Conservation (phyloP, 2,329 filamentous ascomycete species). For the Colletotrichum zoysiae region DNA sequence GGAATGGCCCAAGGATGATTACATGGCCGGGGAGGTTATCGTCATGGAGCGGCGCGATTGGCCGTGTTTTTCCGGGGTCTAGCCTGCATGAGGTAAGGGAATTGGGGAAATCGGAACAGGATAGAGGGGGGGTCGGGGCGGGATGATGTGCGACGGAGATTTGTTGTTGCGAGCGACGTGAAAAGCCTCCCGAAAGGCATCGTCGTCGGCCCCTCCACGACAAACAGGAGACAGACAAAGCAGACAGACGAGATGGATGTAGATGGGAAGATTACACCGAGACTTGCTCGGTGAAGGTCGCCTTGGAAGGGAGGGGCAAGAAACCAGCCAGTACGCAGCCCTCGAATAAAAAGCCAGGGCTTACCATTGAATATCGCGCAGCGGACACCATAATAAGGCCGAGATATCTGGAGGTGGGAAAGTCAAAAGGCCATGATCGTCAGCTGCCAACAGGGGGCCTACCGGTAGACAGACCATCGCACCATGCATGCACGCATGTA, state of each 20-base stretch:
- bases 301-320: background rate
- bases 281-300: conserved; percentile 11
- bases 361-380: conserved; percentile 34
- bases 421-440: conserved; percentile 37
- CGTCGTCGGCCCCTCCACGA: background rate
- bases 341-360: background rate
- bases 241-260: background rate
- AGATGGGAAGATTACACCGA: conserved; percentile 20
- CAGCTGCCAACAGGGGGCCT: conserved; percentile 13
- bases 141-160: conserved; percentile 18
- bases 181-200: background rate
- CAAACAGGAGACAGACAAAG: too few relatives aligned
- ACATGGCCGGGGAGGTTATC: conserved; percentile 28
- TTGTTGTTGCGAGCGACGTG: conserved; percentile 30
- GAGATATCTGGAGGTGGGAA: conserved; percentile 37
- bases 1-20: conserved; percentile 27
- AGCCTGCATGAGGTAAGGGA: conserved; percentile 32
- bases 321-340: background rate
- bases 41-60: conserved; percentile 35
- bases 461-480: background rate
- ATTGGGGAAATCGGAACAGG: conserved; percentile 3
- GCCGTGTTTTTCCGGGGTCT: conserved; percentile 34
- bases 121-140: conserved; percentile 5
- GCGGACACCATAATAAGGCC: conserved; percentile 35
- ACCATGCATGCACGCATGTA: too few relatives aligned